Conservation (phyloP, 2,329 filamentous ascomycete species). For the Colletotrichum theobromicola region DNA sequence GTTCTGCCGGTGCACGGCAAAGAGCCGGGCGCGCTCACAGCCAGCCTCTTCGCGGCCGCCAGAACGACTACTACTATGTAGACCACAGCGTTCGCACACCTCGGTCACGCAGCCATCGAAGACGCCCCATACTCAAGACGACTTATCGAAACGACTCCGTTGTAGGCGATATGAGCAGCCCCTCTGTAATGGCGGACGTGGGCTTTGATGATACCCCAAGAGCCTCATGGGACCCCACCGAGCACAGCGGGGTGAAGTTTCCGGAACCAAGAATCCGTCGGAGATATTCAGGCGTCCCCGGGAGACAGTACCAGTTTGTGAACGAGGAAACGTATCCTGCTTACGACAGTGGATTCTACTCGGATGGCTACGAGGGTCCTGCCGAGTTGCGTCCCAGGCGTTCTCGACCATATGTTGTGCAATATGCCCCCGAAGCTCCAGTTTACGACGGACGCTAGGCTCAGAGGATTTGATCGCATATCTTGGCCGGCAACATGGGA, state of each 20-base stretch:
- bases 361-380: background rate
- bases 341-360: background rate
- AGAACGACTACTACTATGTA: background rate
- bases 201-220: too few relatives aligned
- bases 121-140: too few relatives aligned
- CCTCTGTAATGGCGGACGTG: too few relatives aligned
- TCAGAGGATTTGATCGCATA: rapidly evolving
- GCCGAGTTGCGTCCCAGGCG: background rate
- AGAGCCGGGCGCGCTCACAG: background rate
- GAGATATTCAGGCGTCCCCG: too few relatives aligned
- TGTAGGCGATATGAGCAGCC: too few relatives aligned
- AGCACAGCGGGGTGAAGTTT: too few relatives aligned
- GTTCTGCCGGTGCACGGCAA: background rate
- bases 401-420: rapidly evolving
- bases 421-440: background rate
- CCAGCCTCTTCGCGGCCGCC: background rate
- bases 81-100: background rate
- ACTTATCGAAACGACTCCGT: too few relatives aligned
- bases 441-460: background rate
- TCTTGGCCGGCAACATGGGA: background rate
- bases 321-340: background rate
- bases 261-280: too few relatives aligned
- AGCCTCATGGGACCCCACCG: too few relatives aligned
- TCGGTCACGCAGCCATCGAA: background rate
- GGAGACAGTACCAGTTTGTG: background rate